Conservation (phyloP, 495 filamentous ascomycete species). For the Penicillium odoratum region DNA sequence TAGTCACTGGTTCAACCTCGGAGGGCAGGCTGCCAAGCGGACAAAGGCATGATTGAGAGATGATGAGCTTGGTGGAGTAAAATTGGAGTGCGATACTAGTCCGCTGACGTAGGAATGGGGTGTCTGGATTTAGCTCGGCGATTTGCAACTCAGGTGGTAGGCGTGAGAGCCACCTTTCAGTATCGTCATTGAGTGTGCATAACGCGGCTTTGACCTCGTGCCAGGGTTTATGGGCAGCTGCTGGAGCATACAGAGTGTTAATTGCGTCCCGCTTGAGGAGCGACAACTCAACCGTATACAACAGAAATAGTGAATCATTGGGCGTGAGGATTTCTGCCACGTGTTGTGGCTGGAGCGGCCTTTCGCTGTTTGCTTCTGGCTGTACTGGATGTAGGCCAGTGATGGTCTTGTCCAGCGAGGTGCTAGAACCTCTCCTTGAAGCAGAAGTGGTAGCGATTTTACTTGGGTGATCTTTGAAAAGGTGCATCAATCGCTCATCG, state of each 20-base stretch:
- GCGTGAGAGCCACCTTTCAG: slow-evolving; percentile 25
- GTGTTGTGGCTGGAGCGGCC: slow-evolving; percentile 2
- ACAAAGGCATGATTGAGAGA: slow-evolving; percentile 58
- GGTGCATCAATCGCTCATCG: slow-evolving; percentile 24
- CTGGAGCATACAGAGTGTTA: slow-evolving; percentile 22
- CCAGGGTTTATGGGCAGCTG: slow-evolving; percentile 17
- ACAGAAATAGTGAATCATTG: slow-evolving; percentile 21
- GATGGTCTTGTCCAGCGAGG: neutral
- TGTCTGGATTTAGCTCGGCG: neutral
- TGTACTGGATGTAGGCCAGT: neutral
- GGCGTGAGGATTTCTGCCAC: slow-evolving; percentile 12
- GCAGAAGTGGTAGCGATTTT: slow-evolving; percentile 16
- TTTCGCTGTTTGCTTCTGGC: neutral
- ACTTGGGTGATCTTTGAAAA: slow-evolving; percentile 32
- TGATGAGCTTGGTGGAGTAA: slow-evolving; percentile 54
- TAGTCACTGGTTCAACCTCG: slow-evolving; percentile 9
- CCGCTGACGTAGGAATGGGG: slow-evolving; percentile 34
- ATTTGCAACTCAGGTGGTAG: slow-evolving; percentile 32
- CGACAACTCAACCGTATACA: slow-evolving; percentile 27
- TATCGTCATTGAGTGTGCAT: slow-evolving; percentile 17
- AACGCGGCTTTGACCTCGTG: slow-evolving; percentile 22
- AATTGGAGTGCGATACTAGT: slow-evolving; percentile 51
- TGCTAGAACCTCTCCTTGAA: slow-evolving; percentile 2
- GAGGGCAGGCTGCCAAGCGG: slow-evolving; percentile 22
- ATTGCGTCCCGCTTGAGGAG: slow-evolving; percentile 24